Evolutionary conservation across 2,329 filamentous ascomycete genomes (phyloP), one percentile per base, ranked within the genome.

Genomic region (Fusarium sambucinum): DNA sequence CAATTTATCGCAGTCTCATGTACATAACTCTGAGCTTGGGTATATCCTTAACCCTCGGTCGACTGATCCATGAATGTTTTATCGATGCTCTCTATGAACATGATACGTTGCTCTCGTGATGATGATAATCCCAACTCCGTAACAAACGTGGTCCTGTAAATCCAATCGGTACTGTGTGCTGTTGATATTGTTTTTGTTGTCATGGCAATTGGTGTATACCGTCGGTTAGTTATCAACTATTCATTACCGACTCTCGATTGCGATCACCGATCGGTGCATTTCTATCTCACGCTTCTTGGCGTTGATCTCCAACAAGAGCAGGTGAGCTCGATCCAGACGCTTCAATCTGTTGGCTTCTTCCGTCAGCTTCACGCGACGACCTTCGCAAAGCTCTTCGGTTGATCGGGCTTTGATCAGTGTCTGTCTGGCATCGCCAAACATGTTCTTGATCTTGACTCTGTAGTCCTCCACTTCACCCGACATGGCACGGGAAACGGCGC

Each of bases 341-440:
- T 41, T 29, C 35, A 63, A 10, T 35, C 27, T 67, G 14, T 23
- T 41, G 4, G 64, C 59, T 41, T 68, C 58, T 1, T 50, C 33
- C 4, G 52, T 59, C 17, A 69, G 54, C 17, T 55, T 45, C 21
- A 29, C 42, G 17, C 58, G 55, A 12, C 44, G 50, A 8, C 51
- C 57, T 10, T 16, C 9, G 23, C 50, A 63, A 32, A 45, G 19
- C 14, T 48, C 30, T 25, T 45, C 38, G 4, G 58, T 50, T 4
- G 8, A 25, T 6, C 54, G n/a, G n/a, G 42, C 42, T 4, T n/a
- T 46, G 4, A 13, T 30, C 17, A 21, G 17, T n/a, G 45, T 41
- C 32, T 55, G 42, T 5, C 32, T 35, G 1, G 33, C 59, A 37
- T 12, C 33, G 17, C 45, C 51, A n/a, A 54, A 61, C 11, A 57